These are phyloP conservation scores for Paecilomyces dactylethromorphus DNA, from an alignment of 2,329 filamentous ascomycete genomes.

Conservation along the genomic window DNA sequence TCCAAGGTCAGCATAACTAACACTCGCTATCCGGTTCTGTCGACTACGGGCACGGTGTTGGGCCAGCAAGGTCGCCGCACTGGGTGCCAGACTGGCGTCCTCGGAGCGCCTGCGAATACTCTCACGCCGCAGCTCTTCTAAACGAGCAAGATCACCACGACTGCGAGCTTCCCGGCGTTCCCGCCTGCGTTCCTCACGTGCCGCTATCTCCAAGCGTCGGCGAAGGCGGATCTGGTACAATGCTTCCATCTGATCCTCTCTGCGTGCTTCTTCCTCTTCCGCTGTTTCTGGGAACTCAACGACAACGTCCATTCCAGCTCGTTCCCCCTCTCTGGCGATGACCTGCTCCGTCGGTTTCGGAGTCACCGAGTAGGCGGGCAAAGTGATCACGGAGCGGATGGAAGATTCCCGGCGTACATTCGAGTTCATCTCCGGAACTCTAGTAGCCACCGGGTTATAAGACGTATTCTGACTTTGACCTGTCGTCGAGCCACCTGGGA, in stretches of 20 bases:
- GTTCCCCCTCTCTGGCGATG: slow-evolving; percentile 81
- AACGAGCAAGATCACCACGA: slow-evolving; percentile 60
- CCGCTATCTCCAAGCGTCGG: slow-evolving; percentile 66
- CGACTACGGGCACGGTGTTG: slow-evolving; percentile 39
- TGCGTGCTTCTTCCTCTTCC: slow-evolving; percentile 69
- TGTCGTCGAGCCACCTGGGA: slow-evolving; percentile 18
- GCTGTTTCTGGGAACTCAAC: slow-evolving; percentile 74
- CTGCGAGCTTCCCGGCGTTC: slow-evolving; percentile 65
- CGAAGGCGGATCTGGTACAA: slow-evolving; percentile 82
- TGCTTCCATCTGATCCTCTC: slow-evolving; percentile 88
- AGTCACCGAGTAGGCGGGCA: slow-evolving; percentile 74
- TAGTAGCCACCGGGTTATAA: slow-evolving; percentile 18
- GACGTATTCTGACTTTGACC: slow-evolving; percentile 16
- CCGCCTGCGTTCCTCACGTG: slow-evolving; percentile 68
- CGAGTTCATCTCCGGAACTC: slow-evolving; percentile 22
- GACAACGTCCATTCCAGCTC: slow-evolving; percentile 84
- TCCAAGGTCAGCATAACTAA: slow-evolving; percentile 42
- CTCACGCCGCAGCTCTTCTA: slow-evolving; percentile 57
- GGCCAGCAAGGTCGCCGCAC: slow-evolving; percentile 32
- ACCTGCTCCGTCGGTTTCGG: slow-evolving; percentile 73
- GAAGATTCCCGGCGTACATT: slow-evolving; percentile 74
- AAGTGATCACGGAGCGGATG: slow-evolving; percentile 85
- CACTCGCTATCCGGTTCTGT: slow-evolving; percentile 40
- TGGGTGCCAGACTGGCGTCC: slow-evolving; percentile 25
- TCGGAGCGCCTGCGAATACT: slow-evolving; percentile 40